Conservation (phyloP, 257 asterid genomes). For the Lavandula angustifolia region DNA sequence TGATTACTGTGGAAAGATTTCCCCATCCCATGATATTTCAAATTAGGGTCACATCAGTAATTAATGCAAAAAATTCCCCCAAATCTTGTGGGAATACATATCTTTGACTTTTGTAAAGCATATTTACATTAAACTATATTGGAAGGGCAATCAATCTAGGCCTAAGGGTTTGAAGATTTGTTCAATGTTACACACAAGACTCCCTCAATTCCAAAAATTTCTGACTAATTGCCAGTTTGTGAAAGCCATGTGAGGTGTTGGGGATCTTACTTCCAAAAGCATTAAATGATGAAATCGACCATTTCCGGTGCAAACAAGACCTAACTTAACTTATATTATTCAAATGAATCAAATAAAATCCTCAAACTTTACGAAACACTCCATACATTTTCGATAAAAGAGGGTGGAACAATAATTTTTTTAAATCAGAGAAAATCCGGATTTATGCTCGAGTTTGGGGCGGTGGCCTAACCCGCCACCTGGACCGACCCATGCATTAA, state of each 20-base stretch:
- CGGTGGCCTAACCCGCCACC: too few species aligned
- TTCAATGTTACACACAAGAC: constrained; percentile 8
- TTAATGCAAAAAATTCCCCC: constrained; percentile 21
- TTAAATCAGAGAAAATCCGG: too few species aligned
- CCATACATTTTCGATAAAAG: too few species aligned
- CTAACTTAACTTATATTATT: constrained; percentile 5
- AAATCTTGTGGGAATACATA: constrained; percentile 33
- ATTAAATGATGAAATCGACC: constrained; percentile 52
- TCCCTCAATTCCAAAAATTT: constrained; percentile 15
- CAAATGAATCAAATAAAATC: too few species aligned
- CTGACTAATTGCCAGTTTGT: constrained; percentile 37
- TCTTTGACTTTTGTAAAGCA: constrained; percentile 47
- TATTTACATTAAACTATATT: constrained; percentile 25
- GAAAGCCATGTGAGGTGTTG: constrained; percentile 67
- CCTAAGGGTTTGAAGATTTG: constrained; percentile 28
- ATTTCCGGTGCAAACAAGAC: constrained; percentile 49
- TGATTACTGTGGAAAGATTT: too few species aligned
- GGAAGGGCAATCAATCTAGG: constrained; percentile 30
- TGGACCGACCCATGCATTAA: too few species aligned
- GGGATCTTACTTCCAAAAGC: constrained; percentile 40
- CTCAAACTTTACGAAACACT: too few species aligned
- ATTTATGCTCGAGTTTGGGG: too few species aligned
- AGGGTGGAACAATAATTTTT: too few species aligned
- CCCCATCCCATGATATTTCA: too few species aligned
- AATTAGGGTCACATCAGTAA: too few species aligned